These are phyloP conservation scores for Suaeda aralocaspica DNA, from an alignment of 148 eudicot species.

Conservation along the genomic window DNA sequence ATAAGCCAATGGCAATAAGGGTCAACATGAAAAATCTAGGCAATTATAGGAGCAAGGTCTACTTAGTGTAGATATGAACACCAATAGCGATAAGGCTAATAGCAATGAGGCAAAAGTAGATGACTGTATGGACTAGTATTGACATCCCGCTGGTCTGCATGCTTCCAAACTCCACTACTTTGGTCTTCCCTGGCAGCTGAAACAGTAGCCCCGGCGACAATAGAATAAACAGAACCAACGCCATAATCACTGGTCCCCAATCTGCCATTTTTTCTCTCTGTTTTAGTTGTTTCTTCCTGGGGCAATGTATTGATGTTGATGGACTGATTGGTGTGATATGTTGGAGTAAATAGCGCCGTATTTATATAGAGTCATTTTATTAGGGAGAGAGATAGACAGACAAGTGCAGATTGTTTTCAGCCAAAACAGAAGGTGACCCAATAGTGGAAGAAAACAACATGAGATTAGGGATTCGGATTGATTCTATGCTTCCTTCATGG, in stretches of 20 bases:
- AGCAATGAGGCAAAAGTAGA: constrained; percentile 54
- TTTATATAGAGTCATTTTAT: constrained; percentile 17
- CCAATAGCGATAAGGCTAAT: constrained; percentile 55
- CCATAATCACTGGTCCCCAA: constrained; percentile 57
- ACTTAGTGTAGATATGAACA: constrained; percentile 50
- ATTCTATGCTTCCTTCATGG: constrained; percentile 25
- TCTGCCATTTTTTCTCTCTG: constrained; percentile 35
- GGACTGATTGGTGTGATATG: constrained; percentile 10
- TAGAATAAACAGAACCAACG: constrained; percentile 53
- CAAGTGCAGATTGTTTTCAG: constrained; percentile 20
- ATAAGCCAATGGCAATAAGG: too few species aligned
- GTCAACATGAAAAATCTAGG: not conserved
- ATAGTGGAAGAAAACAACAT: constrained; percentile 21
- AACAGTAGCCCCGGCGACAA: constrained; percentile 53
- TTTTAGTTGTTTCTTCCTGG: too few species aligned
- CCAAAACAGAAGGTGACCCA: constrained; percentile 30
- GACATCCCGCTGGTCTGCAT: constrained; percentile 60
- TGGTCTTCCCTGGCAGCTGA: constrained; percentile 48
- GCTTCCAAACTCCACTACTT: constrained; percentile 48
- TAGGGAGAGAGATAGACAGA: constrained; percentile 5
- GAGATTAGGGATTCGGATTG: not conserved
- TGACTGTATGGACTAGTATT: constrained; percentile 49
- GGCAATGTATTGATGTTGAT: not conserved
- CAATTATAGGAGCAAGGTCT: constrained; percentile 1
- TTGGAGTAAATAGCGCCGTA: not conserved